Conservation (phyloP, 257 asterid genomes). For the Fraxinus pennsylvanica region DNA sequence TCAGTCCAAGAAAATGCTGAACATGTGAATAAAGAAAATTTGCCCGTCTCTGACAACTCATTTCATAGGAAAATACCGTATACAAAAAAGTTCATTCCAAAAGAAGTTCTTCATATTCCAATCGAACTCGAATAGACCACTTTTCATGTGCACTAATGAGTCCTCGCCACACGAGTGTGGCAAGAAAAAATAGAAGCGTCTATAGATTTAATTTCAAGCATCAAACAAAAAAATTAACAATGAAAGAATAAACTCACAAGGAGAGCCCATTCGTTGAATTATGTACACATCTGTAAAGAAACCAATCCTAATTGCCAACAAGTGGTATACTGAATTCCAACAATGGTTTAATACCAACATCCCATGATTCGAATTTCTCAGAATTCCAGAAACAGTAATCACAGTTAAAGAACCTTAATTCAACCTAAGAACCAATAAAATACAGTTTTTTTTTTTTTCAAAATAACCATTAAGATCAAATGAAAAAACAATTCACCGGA, state of each 20-base stretch:
- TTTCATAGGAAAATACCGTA: background rate
- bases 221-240: background rate
- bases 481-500: background rate
- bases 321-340: background rate
- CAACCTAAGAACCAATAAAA: constrained; percentile 22
- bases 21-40: background rate
- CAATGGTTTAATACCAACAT: background rate
- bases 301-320: background rate
- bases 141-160: background rate
- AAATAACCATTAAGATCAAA: background rate
- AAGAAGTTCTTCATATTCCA: background rate
- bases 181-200: background rate
- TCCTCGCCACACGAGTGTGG: background rate
- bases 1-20: background rate
- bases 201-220: background rate
- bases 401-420: constrained; percentile 7
- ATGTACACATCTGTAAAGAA: background rate
- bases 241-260: background rate
- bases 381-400: constrained; percentile 13
- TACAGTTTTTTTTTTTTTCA: background rate
- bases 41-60: background rate
- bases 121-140: background rate
- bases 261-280: background rate
- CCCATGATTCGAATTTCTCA: constrained; percentile 13
- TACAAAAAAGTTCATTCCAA: background rate